Evolutionary conservation across 257 asterid genomes (phyloP), one percentile per base, ranked within the genome.

Genomic region (Ballota nigra): DNA sequence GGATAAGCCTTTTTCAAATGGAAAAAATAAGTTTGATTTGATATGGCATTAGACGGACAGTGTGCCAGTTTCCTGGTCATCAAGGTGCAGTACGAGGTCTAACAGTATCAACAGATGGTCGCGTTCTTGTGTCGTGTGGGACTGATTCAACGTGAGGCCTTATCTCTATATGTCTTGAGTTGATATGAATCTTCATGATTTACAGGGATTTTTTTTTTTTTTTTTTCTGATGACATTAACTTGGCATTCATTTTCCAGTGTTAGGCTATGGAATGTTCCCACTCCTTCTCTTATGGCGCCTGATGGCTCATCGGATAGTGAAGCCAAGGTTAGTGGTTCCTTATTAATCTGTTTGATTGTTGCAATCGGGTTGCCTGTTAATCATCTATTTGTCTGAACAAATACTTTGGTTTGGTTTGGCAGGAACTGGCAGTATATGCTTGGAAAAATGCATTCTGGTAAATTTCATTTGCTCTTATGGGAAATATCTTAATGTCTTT

Each of bases 21-120:
- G 20, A 29, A n/a, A 38, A 41, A 18, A 18, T 38, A 4, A 51
- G 11, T 16, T n/a, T 45, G 19, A 45, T 45, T 45, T 45, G 65
- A 40, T 73, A 45, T 73, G 77, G 40, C 28, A 45, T 47, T 70
- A 94, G 99, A 81, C 86, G 84, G 77, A 89, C 97, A 23, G 92
- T 91, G 28, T 74, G 94, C 77, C 97, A 85, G 83, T 94, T 94
- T 86, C 86, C 97, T 78, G 99, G 99, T 61, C 99, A 94, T 85
- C 91, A 88, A 82, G 97, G 97, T 70, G 95, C 96, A 13, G 97
- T 94, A 40, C 78, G 79, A 40, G 99, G 99, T 75, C 79, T 94
- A 74, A 72, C 97, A 19, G 95, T 80, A 60, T 91, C 99, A 72
- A 89, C 97, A 7, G 97, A 91, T 78, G 99, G 99, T 10, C 86